A percentile compares a stretch with the other conserved stretches of the same genome.
Conservation (phyloP, 2,329 filamentous ascomycete species). For the Talaromyces pinophilus region DNA sequence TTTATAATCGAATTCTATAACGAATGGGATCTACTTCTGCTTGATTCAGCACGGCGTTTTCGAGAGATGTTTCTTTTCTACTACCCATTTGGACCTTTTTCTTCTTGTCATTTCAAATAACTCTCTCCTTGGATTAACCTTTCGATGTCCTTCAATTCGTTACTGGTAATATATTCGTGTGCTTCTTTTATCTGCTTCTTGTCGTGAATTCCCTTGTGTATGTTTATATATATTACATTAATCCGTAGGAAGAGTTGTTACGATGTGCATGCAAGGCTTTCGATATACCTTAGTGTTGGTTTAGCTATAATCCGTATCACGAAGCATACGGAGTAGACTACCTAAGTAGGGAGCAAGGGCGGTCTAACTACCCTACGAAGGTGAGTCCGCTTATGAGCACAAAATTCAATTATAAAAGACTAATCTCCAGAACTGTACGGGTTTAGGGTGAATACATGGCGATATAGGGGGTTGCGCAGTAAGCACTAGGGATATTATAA, state of each 20-base stretch:
- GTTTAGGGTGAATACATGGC: too few relatives aligned
- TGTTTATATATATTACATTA: conserved; percentile 12
- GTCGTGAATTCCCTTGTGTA: conserved; percentile 7
- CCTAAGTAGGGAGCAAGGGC: too few relatives aligned
- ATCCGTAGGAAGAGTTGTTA: conserved; percentile 16
- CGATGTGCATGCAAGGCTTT: not conserved
- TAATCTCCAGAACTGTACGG: too few relatives aligned
- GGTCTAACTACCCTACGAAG: too few relatives aligned
- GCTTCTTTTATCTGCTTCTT: not conserved
- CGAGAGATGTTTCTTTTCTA: conserved; percentile 7
- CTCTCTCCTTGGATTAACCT: conserved; percentile 12
- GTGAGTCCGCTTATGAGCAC: too few relatives aligned
- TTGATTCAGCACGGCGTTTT: conserved; percentile 19
- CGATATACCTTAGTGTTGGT: too few relatives aligned
- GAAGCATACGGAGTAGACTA: too few relatives aligned
- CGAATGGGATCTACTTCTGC: conserved; percentile 4
- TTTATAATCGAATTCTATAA: not conserved
- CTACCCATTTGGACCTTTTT: conserved; percentile 11
- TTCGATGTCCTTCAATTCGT: conserved; percentile 10
- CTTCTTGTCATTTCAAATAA: conserved; percentile 22
- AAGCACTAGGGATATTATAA: too few relatives aligned
- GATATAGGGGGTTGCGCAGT: too few relatives aligned
- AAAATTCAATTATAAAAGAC: too few relatives aligned
- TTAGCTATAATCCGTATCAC: too few relatives aligned
- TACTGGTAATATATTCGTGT: conserved; percentile 20